Percentiles rank a stretch among this genome's conserved stretches.
phyloP scores from a whole-genome alignment of 176 grass and related monocot species.

The Ensete glaucum region DNA sequence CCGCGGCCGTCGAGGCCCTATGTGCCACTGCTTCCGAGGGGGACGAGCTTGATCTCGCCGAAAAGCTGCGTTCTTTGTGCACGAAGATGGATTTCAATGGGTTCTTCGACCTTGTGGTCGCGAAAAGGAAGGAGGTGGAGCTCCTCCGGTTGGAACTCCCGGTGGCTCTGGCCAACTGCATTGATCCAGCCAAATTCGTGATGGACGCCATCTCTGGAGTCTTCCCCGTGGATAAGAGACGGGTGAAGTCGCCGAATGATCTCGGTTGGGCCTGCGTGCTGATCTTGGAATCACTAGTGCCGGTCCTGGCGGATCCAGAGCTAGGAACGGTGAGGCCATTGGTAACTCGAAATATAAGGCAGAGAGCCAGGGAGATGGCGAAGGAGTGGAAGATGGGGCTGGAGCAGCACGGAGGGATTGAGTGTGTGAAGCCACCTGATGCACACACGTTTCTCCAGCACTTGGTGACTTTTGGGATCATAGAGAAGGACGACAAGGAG shows the following conservation, averaged over 20 bases:
- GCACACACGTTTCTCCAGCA: constrained; percentile 67
- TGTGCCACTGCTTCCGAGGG: background rate
- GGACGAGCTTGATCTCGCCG: constrained; percentile 22
- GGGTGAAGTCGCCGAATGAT: constrained; percentile 43
- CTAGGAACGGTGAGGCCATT: constrained; percentile 33
- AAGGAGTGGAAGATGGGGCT: constrained; percentile 46
- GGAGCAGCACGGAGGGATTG: constrained; percentile 44
- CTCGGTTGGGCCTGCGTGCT: constrained; percentile 81
- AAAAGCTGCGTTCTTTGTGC: constrained; percentile 36
- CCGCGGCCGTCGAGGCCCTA: background rate
- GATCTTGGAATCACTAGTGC: constrained; percentile 57
- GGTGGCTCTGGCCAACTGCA: constrained; percentile 37
- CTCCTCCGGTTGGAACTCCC: constrained; percentile 46
- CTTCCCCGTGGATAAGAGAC: constrained; percentile 59
- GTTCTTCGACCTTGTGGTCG: constrained; percentile 44
- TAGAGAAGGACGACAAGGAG: constrained; percentile 39
- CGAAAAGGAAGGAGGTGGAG: constrained; percentile 68
- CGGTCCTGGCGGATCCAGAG: constrained; percentile 48
- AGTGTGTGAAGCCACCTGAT: constrained; percentile 55
- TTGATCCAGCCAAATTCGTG: constrained; percentile 75
- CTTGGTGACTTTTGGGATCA: constrained; percentile 53
- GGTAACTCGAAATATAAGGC: constrained; percentile 29
- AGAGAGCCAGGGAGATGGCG: constrained; percentile 49
- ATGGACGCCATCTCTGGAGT: constrained; percentile 55
- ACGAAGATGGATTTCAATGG: constrained; percentile 48